Evolutionary conservation across 2,329 filamentous ascomycete species (phyloP).

Genomic region (Trichoderma lentiforme): DNA sequence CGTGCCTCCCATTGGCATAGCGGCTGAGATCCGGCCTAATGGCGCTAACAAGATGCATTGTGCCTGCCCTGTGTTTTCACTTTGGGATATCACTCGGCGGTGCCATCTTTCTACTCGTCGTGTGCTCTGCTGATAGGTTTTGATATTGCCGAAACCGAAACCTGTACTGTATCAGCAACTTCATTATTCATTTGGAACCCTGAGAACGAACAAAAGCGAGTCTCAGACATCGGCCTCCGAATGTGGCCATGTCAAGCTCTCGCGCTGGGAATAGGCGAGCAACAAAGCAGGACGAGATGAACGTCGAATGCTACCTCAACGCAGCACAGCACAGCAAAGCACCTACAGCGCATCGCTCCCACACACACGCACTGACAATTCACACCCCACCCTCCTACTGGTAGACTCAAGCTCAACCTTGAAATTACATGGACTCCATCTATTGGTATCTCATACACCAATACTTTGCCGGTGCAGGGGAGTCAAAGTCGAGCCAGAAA

Average conservation of each 20-base stretch:
- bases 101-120: neutral
- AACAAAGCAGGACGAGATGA: neutral
- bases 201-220: neutral
- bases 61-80: neutral
- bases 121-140: neutral
- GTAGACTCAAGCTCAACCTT: neutral
- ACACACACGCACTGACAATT: conserved; percentile 4
- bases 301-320: neutral
- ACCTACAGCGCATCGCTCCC: neutral
- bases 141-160: neutral
- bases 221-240: neutral
- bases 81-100: neutral
- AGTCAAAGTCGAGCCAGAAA: neutral
- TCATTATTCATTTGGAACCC: neutral
- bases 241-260: neutral
- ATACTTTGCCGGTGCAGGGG: neutral
- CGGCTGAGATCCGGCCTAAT: conserved; percentile 15
- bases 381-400: conserved; percentile 11
- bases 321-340: neutral
- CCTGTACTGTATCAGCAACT: neutral
- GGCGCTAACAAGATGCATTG: neutral
- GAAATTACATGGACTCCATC: neutral
- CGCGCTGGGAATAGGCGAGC: neutral
- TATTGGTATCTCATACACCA: neutral
- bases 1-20: neutral